A percentile compares a stretch with the other conserved stretches of the same genome.
Conservation (phyloP, 805 yeast species). For the Phaffomyces opuntiae region DNA sequence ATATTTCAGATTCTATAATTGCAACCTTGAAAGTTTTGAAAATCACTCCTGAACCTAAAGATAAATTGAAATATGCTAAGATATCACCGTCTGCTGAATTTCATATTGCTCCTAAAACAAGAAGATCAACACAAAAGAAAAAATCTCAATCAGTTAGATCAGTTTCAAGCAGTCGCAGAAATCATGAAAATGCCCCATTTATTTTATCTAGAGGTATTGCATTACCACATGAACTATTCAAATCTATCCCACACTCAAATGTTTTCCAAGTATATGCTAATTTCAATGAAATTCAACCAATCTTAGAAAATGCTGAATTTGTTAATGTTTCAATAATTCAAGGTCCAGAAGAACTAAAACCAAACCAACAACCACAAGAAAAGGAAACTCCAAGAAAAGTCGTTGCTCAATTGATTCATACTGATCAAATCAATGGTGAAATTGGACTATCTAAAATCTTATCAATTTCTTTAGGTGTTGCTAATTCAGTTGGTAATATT, state of each 20-base stretch:
- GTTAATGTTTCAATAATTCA: conserved; percentile 45
- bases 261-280: conserved; percentile 41
- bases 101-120: conserved; percentile 65
- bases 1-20: conserved; percentile 52
- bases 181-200: conserved; percentile 24
- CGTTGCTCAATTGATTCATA: conserved; percentile 44
- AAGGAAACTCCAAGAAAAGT: conserved; percentile 22
- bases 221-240: conserved; percentile 42
- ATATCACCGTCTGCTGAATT: conserved; percentile 61
- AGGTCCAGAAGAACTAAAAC: conserved; percentile 38
- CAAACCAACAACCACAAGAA: conserved; percentile 8
- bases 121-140: conserved; percentile 24
- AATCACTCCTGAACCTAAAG: conserved; percentile 33
- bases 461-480: conserved; percentile 50
- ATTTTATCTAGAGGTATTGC: conserved; percentile 47
- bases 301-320: conserved; percentile 32
- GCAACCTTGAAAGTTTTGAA: conserved; percentile 52
- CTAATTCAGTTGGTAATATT: conserved; percentile 43
- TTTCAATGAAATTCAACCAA: conserved; percentile 29
- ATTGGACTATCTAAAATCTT: conserved; percentile 49
- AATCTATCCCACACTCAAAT: conserved; percentile 10
- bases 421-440: conserved; percentile 27
- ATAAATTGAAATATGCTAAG: conserved; percentile 34
- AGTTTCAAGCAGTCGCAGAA: conserved; percentile 18
- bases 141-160: conserved; percentile 18